A percentile compares a stretch with the other conserved stretches of the same genome.
Evolutionary conservation across 768 basidiomycete genomes (phyloP).

Genomic region (Suillus ampliporus): DNA sequence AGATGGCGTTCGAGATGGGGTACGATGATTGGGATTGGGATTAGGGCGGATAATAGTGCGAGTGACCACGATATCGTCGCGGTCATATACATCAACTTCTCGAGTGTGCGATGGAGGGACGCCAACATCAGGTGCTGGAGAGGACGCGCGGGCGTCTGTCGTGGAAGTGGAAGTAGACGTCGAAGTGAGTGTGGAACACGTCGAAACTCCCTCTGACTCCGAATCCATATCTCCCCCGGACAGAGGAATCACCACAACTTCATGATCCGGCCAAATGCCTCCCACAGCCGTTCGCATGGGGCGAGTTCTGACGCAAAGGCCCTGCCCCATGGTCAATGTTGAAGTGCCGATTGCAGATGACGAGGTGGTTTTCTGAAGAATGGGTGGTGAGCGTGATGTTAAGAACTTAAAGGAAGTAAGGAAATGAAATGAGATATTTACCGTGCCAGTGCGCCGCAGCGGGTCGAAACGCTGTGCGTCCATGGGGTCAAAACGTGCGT

Average conservation of each 20-base stretch:
- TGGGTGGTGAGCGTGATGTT: slow-evolving; percentile 26
- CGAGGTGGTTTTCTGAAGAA: slow-evolving; percentile 26
- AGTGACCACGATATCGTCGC: slow-evolving; percentile 39
- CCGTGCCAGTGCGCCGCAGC: slow-evolving; percentile 26
- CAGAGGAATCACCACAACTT: slow-evolving; percentile 38
- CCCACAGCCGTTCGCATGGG: slow-evolving; percentile 26
- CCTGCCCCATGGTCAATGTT: slow-evolving; percentile 33
- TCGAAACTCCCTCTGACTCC: slow-evolving; percentile 8
- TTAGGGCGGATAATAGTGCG: slow-evolving; percentile 46
- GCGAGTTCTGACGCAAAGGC: slow-evolving; percentile 20
- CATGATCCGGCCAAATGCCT: slow-evolving; percentile 41
- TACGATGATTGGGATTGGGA: slow-evolving; percentile 11
- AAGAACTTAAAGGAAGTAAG: slow-evolving; percentile 13
- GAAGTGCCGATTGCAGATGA: slow-evolving; percentile 17
- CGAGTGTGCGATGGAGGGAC: slow-evolving; percentile 16
- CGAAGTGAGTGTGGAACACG: slow-evolving; percentile 2
- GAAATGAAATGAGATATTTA: slow-evolving; percentile 24
- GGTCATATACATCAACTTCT: slow-evolving; percentile 32
- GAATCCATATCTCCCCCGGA: slow-evolving; percentile 8
- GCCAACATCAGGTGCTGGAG: not conserved
- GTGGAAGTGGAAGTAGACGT: slow-evolving; percentile 12
- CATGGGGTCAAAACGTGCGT: slow-evolving; percentile 34
- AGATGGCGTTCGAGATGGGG: slow-evolving; percentile 12
- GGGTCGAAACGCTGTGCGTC: slow-evolving; percentile 40
- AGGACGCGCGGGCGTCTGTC: slow-evolving; percentile 9